phyloP scores from a whole-genome alignment of 2,329 filamentous ascomycete genomes.

The Alternaria metachromatica region DNA sequence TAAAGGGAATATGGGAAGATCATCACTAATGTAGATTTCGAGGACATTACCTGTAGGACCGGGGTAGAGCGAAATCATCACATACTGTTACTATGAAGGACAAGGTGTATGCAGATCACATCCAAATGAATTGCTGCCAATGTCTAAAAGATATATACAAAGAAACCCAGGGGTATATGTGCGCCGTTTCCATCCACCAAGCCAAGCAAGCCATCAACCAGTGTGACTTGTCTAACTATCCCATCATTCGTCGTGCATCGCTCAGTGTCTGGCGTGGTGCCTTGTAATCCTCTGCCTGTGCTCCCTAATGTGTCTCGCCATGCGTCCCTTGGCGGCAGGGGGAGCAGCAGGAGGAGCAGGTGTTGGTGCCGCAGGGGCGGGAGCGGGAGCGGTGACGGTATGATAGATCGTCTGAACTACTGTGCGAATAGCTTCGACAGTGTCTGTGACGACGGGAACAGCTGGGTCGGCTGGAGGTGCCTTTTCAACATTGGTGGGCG shows the following conservation, averaged over 20 bases:
- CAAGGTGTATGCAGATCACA: neutral
- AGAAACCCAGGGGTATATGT: slow-evolving; percentile 18
- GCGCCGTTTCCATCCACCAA: neutral
- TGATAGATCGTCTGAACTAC: slow-evolving; percentile 24
- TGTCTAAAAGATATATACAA: slow-evolving; percentile 17
- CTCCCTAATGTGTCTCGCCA: slow-evolving; percentile 23
- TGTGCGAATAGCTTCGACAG: slow-evolving; percentile 11
- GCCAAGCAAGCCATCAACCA: slow-evolving; percentile 11
- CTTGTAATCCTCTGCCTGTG: slow-evolving; percentile 22
- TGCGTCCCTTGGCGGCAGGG: slow-evolving; percentile 12
- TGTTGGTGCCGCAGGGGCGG: slow-evolving; percentile 11
- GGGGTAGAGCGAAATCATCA: neutral
- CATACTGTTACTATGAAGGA: neutral
- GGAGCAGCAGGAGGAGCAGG: slow-evolving; percentile 13
- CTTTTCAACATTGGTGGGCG: slow-evolving; percentile 1
- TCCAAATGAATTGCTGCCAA: slow-evolving; percentile 1
- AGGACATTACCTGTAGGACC: neutral
- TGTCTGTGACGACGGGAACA: slow-evolving; percentile 8
- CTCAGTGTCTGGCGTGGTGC: slow-evolving; percentile 18
- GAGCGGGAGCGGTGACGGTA: slow-evolving; percentile 17
- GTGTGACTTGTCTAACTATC: neutral
- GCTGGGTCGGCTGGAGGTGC: slow-evolving; percentile 6
- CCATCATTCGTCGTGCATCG: neutral
- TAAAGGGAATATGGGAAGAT: neutral
- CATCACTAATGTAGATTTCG: neutral